Base-by-base conservation (phyloP, 1,284 basidiomycete species). In the Moesziomyces antarcticus region DNA sequence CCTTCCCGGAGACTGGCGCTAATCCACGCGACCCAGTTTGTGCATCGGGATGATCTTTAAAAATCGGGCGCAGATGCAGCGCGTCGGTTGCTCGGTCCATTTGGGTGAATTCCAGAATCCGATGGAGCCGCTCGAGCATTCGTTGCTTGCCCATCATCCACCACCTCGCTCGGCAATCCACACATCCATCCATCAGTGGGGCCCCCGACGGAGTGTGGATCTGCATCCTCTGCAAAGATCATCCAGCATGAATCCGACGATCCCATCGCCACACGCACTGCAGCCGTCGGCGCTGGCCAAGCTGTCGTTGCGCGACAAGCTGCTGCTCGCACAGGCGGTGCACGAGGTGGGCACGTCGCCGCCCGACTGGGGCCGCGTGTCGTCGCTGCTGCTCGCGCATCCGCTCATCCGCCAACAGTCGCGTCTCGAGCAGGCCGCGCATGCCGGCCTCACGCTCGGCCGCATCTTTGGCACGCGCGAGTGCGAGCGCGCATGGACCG, bases 301-400 rank as follows among this genome's bases (percentile, higher is more conserved):
- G 52, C 64, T 76, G 42, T 63, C 68, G 14, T 51, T 78, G 22
- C 58, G 64, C 27, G 81, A 82, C 60, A 81, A 82, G 65, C 72
- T 82, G 18, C 73, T 82, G 11, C 74, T 82, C 13, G 80, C 80
- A 1, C 81, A 82, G 50, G 73, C 76, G 18, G 80, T 82, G 3
- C 73, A 82, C 49, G 79, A 82, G 46, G 62, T 75, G 35, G 80
- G 75, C 48, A 63, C 71, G 14, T 56, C 56, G 13, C 80, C 78
- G 5, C 80, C 80, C 1, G 75, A 78, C 49, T 82, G 81, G 81
- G 69, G 66, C 4, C 52, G 47, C 3, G 79, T 82, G 3, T 75
- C 80, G 0, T 51, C 65, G 10, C 60, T 77, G 4, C 50, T 82
- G 21, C 68, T 70, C 22, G 56, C 73, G 0, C 79, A 82, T 53